phyloP scores from a whole-genome alignment of 768 basidiomycete species.

The Mycena amicta region DNA sequence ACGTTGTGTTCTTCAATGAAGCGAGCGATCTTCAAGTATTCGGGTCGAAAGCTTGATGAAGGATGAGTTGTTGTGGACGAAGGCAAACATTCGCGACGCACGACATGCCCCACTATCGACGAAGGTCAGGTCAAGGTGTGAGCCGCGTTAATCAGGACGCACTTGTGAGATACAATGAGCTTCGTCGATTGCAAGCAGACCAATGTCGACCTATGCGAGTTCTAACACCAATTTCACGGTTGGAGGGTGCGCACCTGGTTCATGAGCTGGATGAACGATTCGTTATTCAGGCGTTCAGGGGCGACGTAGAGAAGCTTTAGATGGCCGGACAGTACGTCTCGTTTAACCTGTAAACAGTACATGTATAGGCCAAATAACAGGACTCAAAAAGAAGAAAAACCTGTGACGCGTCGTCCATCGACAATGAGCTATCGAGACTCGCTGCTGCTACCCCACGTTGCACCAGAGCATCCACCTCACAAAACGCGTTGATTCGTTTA shows the following conservation, averaged over 20 bases:
- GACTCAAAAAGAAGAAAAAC: no score
- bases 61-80: no score
- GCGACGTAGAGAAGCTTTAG: slow-evolving; percentile 54
- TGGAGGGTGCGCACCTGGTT: slow-evolving; percentile 41
- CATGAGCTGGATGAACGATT: slow-evolving; percentile 48
- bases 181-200: not conserved
- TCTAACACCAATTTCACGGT: slow-evolving; percentile 50
- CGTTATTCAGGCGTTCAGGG: slow-evolving; percentile 51
- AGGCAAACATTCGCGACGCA: no score
- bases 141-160: not conserved
- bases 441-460: slow-evolving; percentile 39
- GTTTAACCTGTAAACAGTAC: not conserved
- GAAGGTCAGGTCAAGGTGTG: not conserved
- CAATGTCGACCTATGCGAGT: slow-evolving; percentile 37
- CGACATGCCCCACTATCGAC: slow-evolving; percentile 40
- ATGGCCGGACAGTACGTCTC: slow-evolving; percentile 25
- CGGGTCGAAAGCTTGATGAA: slow-evolving; percentile 41
- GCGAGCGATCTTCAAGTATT: slow-evolving; percentile 41
- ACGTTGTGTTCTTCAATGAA: slow-evolving; percentile 49
- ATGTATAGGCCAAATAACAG: not conserved
- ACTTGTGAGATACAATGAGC: not conserved
- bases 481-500: not conserved
- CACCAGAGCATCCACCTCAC: slow-evolving; percentile 32
- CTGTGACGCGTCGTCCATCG: slow-evolving; percentile 30
- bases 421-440: slow-evolving; percentile 42